Conservation (phyloP, 768 basidiomycete species). For the Dacryopinax primogenitus region DNA sequence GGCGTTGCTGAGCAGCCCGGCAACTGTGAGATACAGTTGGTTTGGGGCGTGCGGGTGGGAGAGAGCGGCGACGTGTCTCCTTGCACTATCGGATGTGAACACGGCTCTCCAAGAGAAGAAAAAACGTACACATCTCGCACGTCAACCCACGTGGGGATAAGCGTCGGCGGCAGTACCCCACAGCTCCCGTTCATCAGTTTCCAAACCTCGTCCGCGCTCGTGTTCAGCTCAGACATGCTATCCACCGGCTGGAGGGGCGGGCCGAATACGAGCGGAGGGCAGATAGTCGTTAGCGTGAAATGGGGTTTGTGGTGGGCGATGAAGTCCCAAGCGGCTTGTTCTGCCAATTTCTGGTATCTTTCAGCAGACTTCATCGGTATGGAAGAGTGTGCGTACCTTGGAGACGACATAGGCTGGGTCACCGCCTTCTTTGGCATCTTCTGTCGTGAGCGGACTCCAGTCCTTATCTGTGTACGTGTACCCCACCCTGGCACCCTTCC, state of each 20-base stretch:
- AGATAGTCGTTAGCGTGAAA: constrained; percentile 18
- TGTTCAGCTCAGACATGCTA: constrained; percentile 9
- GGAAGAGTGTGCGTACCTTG: not conserved
- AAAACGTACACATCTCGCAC: not conserved
- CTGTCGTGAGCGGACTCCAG: constrained; percentile 19
- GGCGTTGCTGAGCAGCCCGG: constrained; percentile 11
- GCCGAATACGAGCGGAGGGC: constrained; percentile 12
- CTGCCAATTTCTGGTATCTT: constrained; percentile 10
- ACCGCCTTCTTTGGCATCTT: constrained; percentile 9
- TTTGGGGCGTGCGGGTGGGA: constrained; percentile 1
- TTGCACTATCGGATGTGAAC: too few relatives aligned
- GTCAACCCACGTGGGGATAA: not conserved
- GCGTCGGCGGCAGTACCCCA: not conserved
- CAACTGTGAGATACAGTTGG: constrained; percentile 13
- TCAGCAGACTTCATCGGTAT: not conserved
- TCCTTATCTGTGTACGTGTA: constrained; percentile 18
- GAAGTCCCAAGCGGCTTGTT: constrained; percentile 20
- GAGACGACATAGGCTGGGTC: not conserved
- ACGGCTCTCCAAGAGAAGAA: too few relatives aligned
- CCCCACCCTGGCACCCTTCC: constrained; percentile 9
- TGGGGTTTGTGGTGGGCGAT: constrained; percentile 10
- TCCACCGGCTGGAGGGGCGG: constrained; percentile 12
- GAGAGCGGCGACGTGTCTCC: not conserved
- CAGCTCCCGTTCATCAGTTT: constrained; percentile 2
- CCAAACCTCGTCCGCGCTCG: constrained; percentile 11